A percentile compares a stretch with the other conserved stretches of the same genome.
These are phyloP conservation scores for Rhodomyrtus tomentosa DNA, from an alignment of 345 rosid genomes.

Conservation along the genomic window DNA sequence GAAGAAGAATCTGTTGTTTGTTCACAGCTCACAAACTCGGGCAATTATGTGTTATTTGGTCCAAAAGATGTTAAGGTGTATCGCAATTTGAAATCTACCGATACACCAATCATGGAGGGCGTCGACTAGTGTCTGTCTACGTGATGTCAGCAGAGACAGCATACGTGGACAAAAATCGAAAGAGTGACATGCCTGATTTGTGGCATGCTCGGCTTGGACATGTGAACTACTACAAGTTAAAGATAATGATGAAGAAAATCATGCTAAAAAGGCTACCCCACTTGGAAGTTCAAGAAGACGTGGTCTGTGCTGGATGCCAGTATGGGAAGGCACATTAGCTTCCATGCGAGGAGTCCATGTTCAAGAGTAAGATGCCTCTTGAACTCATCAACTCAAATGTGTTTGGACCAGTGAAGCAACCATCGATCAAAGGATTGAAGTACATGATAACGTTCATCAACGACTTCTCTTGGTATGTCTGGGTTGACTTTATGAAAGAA, in stretches of 20 bases:
- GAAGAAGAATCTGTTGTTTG: background rate
- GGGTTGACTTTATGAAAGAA: background rate
- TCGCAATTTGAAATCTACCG: background rate
- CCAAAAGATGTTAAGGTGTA: background rate
- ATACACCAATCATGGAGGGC: background rate
- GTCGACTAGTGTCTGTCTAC: background rate
- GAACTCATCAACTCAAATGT: slow-evolving; percentile 6
- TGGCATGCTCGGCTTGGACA: background rate
- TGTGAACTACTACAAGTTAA: background rate
- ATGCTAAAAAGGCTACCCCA: background rate
- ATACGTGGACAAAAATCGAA: background rate
- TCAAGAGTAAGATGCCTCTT: background rate
- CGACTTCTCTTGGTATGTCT: background rate
- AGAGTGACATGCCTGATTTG: background rate
- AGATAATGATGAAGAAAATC: background rate
- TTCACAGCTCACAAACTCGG: background rate
- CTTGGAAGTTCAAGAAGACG: background rate
- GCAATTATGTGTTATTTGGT: background rate
- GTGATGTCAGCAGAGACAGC: background rate
- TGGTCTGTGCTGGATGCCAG: background rate
- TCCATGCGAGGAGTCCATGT: background rate
- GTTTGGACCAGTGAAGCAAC: slow-evolving; percentile 2
- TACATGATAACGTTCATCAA: slow-evolving; percentile 7
- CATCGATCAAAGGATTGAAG: background rate
- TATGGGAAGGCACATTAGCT: background rate